Percentiles rank a stretch among this genome's conserved stretches.
Conservation (phyloP, 352 stramenopile species). For the Pythium dissimile region DNA sequence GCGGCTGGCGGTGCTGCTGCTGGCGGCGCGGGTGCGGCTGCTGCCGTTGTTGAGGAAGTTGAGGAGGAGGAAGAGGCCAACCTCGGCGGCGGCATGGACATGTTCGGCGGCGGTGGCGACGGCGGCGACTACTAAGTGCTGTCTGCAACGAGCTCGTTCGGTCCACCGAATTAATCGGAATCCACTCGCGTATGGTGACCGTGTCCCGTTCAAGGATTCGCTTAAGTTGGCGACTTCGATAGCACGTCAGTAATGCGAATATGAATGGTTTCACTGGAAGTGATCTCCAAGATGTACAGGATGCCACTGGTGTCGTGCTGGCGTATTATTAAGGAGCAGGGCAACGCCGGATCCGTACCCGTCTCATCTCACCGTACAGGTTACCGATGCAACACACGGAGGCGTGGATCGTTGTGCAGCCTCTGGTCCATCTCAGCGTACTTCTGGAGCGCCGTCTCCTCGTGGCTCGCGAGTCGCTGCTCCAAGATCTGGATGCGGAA, state of each 20-base stretch:
- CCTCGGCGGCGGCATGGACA: conserved; percentile 78
- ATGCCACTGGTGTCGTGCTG: no score
- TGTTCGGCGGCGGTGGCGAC: conserved; percentile 79
- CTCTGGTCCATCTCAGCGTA: conserved; percentile 93
- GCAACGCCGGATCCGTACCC: no score
- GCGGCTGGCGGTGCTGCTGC: conserved; percentile 48
- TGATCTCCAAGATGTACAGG: conserved; percentile 7
- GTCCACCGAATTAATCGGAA: conserved; percentile 1
- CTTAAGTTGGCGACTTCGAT: neutral
- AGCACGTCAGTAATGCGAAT: conserved; percentile 58
- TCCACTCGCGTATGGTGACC: conserved; percentile 6
- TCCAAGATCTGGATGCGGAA: conserved; percentile 96
- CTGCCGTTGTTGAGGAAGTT: conserved; percentile 56
- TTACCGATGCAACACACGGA: conserved; percentile 73
- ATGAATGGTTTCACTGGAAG: conserved; percentile 71
- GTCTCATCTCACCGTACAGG: neutral
- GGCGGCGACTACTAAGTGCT: conserved; percentile 79
- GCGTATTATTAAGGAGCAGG: no score
- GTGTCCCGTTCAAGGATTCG: neutral
- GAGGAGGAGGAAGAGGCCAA: conserved; percentile 87
- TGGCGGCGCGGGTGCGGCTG: conserved; percentile 39
- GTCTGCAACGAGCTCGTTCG: neutral
- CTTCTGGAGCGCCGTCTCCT: conserved; percentile 92
- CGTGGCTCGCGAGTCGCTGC: conserved; percentile 89
- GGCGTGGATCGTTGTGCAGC: conserved; percentile 80